Conservation (phyloP, 306 rosid genomes). For the Hippophae tibetana region DNA sequence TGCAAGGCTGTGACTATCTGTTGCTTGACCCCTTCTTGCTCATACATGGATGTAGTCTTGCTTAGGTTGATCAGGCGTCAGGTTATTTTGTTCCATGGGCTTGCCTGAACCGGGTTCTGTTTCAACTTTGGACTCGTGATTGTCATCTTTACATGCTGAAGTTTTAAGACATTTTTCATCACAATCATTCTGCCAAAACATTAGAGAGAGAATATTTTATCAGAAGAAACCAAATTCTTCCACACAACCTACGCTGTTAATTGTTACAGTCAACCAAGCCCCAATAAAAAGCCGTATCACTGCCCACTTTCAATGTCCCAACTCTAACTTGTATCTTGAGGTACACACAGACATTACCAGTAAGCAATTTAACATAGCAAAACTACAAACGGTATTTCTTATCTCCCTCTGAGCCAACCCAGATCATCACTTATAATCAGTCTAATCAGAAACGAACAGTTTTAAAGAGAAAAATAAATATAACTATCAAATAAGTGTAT, state of each 20-base stretch:
- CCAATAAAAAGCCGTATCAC: too few species aligned
- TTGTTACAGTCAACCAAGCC: too few species aligned
- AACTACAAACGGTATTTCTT: background rate
- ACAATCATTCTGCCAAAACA: slow-evolving; percentile 38
- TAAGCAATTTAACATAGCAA: background rate
- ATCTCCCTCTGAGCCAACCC: background rate
- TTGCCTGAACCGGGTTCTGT: slow-evolving; percentile 64
- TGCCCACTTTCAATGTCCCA: too few species aligned
- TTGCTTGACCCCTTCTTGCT: slow-evolving; percentile 95
- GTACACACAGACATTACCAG: background rate
- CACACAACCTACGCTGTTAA: background rate
- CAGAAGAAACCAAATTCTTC: background rate
- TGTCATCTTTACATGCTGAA: slow-evolving; percentile 34
- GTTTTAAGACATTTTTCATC: slow-evolving; percentile 54
- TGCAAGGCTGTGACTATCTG: slow-evolving; percentile 91
- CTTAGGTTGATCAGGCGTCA: slow-evolving; percentile 59
- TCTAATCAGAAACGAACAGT: too few species aligned
- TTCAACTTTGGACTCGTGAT: slow-evolving; percentile 41
- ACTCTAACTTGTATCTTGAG: too few species aligned
- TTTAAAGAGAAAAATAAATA: too few species aligned
- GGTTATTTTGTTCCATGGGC: slow-evolving; percentile 43
- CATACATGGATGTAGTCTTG: slow-evolving; percentile 86
- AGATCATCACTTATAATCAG: too few species aligned
- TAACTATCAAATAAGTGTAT: too few species aligned
- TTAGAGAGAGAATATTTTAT: slow-evolving; percentile 1